Evolutionary conservation across 192 early-diverging fungal genomes (phyloP).

Genomic region (Entomortierella lignicola): DNA sequence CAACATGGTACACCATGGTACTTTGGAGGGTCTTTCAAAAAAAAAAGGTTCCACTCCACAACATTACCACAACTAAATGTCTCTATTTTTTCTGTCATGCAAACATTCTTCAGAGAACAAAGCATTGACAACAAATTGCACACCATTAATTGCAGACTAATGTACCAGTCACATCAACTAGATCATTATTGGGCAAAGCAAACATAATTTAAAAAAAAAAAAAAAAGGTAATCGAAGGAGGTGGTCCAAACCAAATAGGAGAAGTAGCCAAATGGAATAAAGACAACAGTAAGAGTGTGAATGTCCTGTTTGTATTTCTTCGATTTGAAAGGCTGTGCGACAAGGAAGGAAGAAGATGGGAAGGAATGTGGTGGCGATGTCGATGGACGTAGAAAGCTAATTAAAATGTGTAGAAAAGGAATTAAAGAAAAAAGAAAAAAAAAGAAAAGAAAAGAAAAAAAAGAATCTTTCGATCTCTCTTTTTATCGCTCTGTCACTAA

Average conservation of each 20-base stretch:
- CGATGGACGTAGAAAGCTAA: neutral
- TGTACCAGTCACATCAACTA: neutral
- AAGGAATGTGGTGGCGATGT: slow-evolving; percentile 6
- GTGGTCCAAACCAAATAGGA: neutral
- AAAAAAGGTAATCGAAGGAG: neutral
- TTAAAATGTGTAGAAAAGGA: neutral
- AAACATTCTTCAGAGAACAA: no score
- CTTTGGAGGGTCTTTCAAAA: no score
- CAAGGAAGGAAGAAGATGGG: neutral
- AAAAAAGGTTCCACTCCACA: no score
- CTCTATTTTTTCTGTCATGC: no score
- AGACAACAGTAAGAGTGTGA: no score
- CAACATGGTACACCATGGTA: no score
- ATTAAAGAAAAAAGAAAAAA: slow-evolving; percentile 3
- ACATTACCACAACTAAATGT: no score
- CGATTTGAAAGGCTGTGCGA: neutral
- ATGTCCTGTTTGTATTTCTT: no score
- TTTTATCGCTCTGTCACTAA: neutral
- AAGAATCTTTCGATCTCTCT: neutral
- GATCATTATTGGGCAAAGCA: neutral
- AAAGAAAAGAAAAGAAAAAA: slow-evolving; percentile 6
- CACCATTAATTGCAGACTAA: neutral
- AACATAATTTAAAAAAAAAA: neutral
- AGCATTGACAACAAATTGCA: neutral
- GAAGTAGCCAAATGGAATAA: neutral